These are phyloP conservation scores for Fragaria vesca DNA, from an alignment of 306 rosid genomes.

Conservation along the genomic window DNA sequence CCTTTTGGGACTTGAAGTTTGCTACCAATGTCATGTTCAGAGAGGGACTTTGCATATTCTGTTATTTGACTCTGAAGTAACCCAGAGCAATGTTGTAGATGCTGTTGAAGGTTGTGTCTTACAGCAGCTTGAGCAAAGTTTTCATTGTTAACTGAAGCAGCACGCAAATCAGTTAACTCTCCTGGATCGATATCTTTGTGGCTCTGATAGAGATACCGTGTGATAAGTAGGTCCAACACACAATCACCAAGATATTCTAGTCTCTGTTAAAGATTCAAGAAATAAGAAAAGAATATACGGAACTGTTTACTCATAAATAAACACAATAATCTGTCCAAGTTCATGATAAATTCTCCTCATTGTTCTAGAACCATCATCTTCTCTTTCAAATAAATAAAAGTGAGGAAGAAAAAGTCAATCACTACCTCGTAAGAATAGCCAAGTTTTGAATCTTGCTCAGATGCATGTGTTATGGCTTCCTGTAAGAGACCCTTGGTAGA, in stretches of 20 bases:
- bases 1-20: conserved; percentile 48
- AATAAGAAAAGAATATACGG: conserved; percentile 13
- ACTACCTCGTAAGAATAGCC: conserved; percentile 80
- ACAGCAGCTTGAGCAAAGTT: conserved; percentile 87
- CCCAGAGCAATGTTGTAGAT: conserved; percentile 73
- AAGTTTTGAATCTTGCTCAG: conserved; percentile 54
- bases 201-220: conserved; percentile 71
- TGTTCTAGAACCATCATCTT: neutral
- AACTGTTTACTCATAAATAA: conserved; percentile 7
- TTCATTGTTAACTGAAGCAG: conserved; percentile 89
- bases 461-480: conserved; percentile 80
- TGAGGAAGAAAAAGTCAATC: neutral
- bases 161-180: conserved; percentile 87
- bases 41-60: conserved; percentile 55
- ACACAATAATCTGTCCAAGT: neutral
- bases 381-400: neutral
- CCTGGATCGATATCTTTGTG: conserved; percentile 75
- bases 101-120: conserved; percentile 59
- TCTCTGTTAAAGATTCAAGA: conserved; percentile 58
- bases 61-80: conserved; percentile 61
- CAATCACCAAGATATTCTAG: conserved; percentile 95
- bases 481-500: conserved; percentile 74
- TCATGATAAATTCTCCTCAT: neutral
- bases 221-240: conserved; percentile 86
- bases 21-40: conserved; percentile 41